Percentiles rank a stretch among this genome's conserved stretches.
phyloP scores from a whole-genome alignment of 768 basidiomycete genomes.

The Tylopilus cervinicoccineus region DNA sequence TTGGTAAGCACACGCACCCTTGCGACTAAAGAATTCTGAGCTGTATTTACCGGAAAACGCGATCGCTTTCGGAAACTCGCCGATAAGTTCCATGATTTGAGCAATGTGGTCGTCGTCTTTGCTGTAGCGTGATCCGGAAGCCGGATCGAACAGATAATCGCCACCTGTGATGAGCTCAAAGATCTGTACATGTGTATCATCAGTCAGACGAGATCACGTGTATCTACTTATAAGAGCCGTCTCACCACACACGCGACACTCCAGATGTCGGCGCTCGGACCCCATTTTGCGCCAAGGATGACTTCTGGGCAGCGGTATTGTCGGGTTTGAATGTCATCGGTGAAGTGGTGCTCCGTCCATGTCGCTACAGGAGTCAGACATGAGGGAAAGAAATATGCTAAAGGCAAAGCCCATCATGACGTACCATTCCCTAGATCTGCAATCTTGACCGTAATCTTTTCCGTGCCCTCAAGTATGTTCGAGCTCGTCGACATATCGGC shows the following conservation, averaged over 20 bases:
- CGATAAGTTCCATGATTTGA: slow-evolving; percentile 94
- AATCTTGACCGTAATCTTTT: slow-evolving; percentile 96
- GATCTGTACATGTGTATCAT: slow-evolving; percentile 43
- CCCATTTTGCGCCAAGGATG: slow-evolving; percentile 95
- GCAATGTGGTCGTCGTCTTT: slow-evolving; percentile 98
- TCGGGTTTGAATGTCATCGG: slow-evolving; percentile 96
- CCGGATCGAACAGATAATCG: slow-evolving; percentile 97
- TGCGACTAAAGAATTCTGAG: slow-evolving; percentile 93
- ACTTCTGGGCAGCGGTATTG: slow-evolving; percentile 98
- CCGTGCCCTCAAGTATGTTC: slow-evolving; percentile 36
- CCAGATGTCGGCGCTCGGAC: slow-evolving; percentile 94
- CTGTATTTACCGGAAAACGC: slow-evolving; percentile 92
- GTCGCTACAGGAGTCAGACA: slow-evolving; percentile 44
- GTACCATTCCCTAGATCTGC: slow-evolving; percentile 94
- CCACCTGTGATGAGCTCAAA: slow-evolving; percentile 97
- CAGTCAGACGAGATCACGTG: slow-evolving; percentile 1
- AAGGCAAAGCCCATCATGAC: slow-evolving; percentile 19
- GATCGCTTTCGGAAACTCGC: slow-evolving; percentile 79
- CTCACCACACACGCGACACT: slow-evolving; percentile 90
- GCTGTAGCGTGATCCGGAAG: slow-evolving; percentile 89
- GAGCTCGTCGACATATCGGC: slow-evolving; percentile 25
- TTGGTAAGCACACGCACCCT: slow-evolving; percentile 51
- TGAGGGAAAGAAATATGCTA: not conserved
- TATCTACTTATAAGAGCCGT: slow-evolving; percentile 8
- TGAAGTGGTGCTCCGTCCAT: slow-evolving; percentile 94